These are phyloP conservation scores for Sanghuangporus baumii DNA, from an alignment of 1,284 basidiomycete genomes.

Conservation along the genomic window DNA sequence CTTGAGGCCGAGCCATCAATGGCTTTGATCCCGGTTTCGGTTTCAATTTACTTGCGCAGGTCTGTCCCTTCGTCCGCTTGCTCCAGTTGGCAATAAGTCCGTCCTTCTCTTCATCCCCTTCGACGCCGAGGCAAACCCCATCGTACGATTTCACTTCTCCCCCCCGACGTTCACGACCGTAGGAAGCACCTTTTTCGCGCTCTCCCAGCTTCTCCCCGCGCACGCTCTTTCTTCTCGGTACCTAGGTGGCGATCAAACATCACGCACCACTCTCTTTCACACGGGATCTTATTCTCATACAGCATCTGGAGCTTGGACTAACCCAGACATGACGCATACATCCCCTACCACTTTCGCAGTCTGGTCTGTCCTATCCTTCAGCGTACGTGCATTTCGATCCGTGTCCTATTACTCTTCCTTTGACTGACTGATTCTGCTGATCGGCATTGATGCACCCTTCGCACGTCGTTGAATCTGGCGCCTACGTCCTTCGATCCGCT, in stretches of 20 bases:
- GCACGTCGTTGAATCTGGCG: background rate
- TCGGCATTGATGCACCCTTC: background rate
- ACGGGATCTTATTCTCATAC: background rate
- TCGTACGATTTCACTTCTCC: too few relatives aligned
- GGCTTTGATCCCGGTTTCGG: background rate
- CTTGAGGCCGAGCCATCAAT: background rate
- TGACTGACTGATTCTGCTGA: background rate
- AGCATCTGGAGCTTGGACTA: background rate
- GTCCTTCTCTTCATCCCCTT: background rate
- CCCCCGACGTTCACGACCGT: too few relatives aligned
- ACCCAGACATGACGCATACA: slow-evolving; percentile 52
- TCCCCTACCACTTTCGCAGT: slow-evolving; percentile 55
- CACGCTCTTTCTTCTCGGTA: background rate
- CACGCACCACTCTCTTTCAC: background rate
- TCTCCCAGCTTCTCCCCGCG: background rate
- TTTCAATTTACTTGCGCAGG: too few relatives aligned
- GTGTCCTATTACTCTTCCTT: background rate
- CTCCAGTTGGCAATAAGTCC: background rate
- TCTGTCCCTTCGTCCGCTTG: background rate
- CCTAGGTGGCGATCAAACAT: too few relatives aligned
- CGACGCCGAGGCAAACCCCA: background rate
- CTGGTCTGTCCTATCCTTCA: slow-evolving; percentile 49
- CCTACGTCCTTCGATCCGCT: background rate
- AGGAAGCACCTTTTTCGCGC: background rate
- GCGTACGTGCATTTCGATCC: slow-evolving; percentile 34